phyloP scores from a whole-genome alignment of 2,329 filamentous ascomycete genomes.

The Neopestalotiopsis clavispora region DNA sequence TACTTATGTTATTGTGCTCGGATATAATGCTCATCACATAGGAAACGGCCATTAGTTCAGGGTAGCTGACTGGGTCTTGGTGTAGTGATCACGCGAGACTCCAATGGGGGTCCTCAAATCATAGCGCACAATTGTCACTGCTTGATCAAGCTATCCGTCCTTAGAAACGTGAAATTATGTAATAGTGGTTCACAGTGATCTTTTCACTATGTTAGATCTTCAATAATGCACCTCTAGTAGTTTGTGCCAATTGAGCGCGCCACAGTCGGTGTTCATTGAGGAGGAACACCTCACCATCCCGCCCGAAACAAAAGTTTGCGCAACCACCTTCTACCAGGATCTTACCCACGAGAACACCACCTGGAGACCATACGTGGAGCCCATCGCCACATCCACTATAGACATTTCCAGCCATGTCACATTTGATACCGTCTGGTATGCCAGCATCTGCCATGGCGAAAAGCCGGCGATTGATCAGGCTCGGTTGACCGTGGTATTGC shows the following conservation, averaged over 20 bases:
- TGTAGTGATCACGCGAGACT: too few relatives aligned
- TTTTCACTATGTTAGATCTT: neutral
- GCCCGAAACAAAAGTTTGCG: conserved; percentile 54
- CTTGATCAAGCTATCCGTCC: too few relatives aligned
- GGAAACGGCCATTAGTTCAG: too few relatives aligned
- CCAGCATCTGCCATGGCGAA: conserved; percentile 55
- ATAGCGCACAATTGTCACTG: too few relatives aligned
- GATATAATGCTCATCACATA: too few relatives aligned
- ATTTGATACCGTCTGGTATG: conserved; percentile 53
- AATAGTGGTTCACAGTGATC: too few relatives aligned
- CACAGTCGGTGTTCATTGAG: conserved; percentile 52
- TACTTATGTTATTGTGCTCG: too few relatives aligned
- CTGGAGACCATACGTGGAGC: conserved; percentile 51
- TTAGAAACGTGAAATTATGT: too few relatives aligned
- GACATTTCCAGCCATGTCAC: conserved; percentile 51
- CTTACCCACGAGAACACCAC: conserved; percentile 50
- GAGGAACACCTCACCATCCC: conserved; percentile 47
- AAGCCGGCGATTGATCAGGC: conserved; percentile 51
- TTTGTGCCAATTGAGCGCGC: conserved; percentile 37
- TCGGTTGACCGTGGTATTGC: conserved; percentile 34
- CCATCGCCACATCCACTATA: conserved; percentile 56
- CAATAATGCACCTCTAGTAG: neutral
- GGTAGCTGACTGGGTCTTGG: too few relatives aligned
- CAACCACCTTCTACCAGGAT: conserved; percentile 45
- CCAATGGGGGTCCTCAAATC: too few relatives aligned